Evolutionary conservation across 176 grass and related monocot species (phyloP).

Genomic region (Triticum urartu): DNA sequence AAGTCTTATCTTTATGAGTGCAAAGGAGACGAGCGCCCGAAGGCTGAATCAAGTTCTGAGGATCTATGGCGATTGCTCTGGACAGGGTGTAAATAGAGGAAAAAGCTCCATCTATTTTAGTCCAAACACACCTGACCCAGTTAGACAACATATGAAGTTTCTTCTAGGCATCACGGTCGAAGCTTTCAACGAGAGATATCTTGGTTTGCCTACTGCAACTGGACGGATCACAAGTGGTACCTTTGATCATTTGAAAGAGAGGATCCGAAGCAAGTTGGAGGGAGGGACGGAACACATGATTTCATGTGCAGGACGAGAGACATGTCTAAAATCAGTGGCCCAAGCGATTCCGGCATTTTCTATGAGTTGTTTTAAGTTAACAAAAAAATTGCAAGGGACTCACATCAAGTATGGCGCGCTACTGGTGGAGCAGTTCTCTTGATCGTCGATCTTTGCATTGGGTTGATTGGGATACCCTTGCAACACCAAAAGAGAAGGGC

Average conservation of each 20-base stretch:
- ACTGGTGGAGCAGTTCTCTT: neutral
- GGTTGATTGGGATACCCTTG: neutral
- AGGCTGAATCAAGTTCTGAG: neutral
- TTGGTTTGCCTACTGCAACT: neutral
- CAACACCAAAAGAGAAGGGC: neutral
- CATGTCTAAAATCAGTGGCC: neutral
- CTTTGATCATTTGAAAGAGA: neutral
- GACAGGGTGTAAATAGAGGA: neutral
- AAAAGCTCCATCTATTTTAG: neutral
- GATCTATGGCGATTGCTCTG: neutral
- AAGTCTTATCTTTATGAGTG: neutral
- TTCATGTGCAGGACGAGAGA: neutral
- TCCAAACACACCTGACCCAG: neutral
- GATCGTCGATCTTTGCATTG: neutral
- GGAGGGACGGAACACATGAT: neutral
- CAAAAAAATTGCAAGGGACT: neutral
- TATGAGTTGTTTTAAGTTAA: neutral
- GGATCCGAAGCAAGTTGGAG: neutral
- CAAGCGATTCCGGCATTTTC: neutral
- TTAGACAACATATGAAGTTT: neutral
- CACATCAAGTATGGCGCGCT: neutral
- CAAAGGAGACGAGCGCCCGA: too few relatives aligned
- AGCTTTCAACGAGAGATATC: neutral
- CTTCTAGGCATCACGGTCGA: neutral
- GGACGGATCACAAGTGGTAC: neutral